phyloP scores from a whole-genome alignment of 495 filamentous ascomycete species.

The Penicillium manginii region DNA sequence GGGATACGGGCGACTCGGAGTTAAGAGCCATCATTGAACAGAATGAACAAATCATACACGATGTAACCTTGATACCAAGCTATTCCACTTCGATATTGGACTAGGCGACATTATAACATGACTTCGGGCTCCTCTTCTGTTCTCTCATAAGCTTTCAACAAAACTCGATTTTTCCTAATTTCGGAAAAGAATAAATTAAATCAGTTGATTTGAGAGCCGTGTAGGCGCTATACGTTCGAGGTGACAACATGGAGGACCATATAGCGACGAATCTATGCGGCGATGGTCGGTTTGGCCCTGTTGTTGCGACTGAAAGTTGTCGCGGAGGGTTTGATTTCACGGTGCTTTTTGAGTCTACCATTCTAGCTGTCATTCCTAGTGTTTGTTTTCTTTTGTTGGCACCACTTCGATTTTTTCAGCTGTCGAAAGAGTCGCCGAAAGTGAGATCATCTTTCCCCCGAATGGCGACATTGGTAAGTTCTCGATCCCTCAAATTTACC shows the following conservation, averaged over 20 bases:
- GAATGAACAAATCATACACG: not conserved
- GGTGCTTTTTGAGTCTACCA: conserved; percentile 50
- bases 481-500: not conserved
- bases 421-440: conserved; percentile 40
- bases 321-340: conserved; percentile 57
- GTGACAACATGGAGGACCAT: not conserved
- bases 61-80: conserved; percentile 1
- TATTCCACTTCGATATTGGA: not conserved
- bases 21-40: not conserved
- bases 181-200: not conserved
- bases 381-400: conserved; percentile 44
- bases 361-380: conserved; percentile 49
- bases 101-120: no score
- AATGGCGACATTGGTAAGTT: conserved; percentile 17
- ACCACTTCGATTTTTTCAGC: conserved; percentile 39
- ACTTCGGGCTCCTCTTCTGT: no score
- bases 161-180: no score
- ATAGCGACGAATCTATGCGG: conserved; percentile 9
- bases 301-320: conserved; percentile 26
- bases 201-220: not conserved
- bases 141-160: no score
- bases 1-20: not conserved
- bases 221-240: no score
- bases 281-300: conserved; percentile 20
- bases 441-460: conserved; percentile 25